Evolutionary conservation across 371 early-diverging fungal genomes (phyloP).

Genomic region (Mortierella sp.): DNA sequence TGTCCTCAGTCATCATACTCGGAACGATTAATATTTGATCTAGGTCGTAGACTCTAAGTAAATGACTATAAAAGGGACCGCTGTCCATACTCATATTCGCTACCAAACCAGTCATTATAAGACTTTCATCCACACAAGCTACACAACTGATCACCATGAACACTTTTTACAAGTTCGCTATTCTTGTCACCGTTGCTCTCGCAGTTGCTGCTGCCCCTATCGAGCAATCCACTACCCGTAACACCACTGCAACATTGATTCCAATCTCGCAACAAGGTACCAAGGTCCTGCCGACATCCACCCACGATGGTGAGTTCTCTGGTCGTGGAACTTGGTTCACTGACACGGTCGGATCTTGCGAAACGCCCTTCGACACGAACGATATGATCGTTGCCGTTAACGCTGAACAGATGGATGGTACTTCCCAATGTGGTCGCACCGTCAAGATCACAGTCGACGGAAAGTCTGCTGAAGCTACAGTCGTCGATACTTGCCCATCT

Average conservation of each 20-base stretch:
- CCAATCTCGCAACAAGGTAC: background rate
- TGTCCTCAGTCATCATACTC: background rate
- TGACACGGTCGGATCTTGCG: constrained; percentile 37
- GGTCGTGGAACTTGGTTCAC: constrained; percentile 55
- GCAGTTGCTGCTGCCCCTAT: constrained; percentile 36
- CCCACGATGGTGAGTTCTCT: constrained; percentile 9
- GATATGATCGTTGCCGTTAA: constrained; percentile 56
- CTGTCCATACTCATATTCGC: background rate
- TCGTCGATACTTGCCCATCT: constrained; percentile 52
- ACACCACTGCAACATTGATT: constrained; percentile 19
- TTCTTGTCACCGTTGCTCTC: constrained; percentile 31
- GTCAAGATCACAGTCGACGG: constrained; percentile 27
- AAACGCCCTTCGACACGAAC: constrained; percentile 26
- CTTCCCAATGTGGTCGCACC: constrained; percentile 28
- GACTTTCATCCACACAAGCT: background rate
- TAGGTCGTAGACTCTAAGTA: background rate
- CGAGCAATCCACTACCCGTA: background rate
- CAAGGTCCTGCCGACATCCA: background rate
- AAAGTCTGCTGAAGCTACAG: constrained; percentile 19
- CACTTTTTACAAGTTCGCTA: constrained; percentile 35
- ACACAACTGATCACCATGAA: constrained; percentile 15
- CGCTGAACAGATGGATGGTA: constrained; percentile 31
- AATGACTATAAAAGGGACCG: background rate
- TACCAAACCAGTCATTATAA: background rate
- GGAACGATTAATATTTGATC: background rate